Conservation (phyloP, 2,329 filamentous ascomycete species). For the Ophiocordyceps camponoti-saundersi region DNA sequence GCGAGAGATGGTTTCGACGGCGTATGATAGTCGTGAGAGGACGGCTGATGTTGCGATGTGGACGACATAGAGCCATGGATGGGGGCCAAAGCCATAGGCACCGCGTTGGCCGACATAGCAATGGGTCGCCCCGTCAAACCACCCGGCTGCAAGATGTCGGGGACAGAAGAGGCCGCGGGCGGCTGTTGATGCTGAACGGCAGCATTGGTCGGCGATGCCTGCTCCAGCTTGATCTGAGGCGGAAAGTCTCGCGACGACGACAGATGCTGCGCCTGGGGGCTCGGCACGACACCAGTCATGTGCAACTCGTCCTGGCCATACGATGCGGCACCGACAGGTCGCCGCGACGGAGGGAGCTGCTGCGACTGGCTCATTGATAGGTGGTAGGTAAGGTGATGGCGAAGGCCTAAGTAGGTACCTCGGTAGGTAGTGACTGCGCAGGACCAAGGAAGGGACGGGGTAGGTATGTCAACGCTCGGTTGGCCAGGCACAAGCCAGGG, state of each 20-base stretch:
- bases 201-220: slow-evolving; percentile 18
- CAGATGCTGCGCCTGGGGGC: slow-evolving; percentile 15
- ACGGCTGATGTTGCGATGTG: slow-evolving; percentile 14
- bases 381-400: neutral
- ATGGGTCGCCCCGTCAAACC: slow-evolving; percentile 20
- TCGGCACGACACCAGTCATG: slow-evolving; percentile 25
- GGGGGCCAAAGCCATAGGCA: slow-evolving; percentile 24
- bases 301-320: slow-evolving; percentile 34
- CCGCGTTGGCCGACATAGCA: slow-evolving; percentile 23
- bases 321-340: slow-evolving; percentile 7
- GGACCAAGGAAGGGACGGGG: neutral
- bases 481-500: neutral
- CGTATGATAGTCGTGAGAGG: slow-evolving; percentile 39
- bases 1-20: slow-evolving; percentile 50
- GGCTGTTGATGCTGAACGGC: slow-evolving; percentile 14
- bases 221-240: slow-evolving; percentile 35
- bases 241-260: slow-evolving; percentile 31
- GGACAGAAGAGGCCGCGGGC: slow-evolving; percentile 26
- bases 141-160: slow-evolving; percentile 42
- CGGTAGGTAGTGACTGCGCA: neutral
- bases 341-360: slow-evolving; percentile 15
- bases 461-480: neutral
- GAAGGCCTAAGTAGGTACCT: neutral
- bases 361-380: slow-evolving; percentile 24
- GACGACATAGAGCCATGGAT: slow-evolving; percentile 22